Evolutionary conservation across 768 basidiomycete genomes (phyloP).

Genomic region (Panaeolus cyanescens): DNA sequence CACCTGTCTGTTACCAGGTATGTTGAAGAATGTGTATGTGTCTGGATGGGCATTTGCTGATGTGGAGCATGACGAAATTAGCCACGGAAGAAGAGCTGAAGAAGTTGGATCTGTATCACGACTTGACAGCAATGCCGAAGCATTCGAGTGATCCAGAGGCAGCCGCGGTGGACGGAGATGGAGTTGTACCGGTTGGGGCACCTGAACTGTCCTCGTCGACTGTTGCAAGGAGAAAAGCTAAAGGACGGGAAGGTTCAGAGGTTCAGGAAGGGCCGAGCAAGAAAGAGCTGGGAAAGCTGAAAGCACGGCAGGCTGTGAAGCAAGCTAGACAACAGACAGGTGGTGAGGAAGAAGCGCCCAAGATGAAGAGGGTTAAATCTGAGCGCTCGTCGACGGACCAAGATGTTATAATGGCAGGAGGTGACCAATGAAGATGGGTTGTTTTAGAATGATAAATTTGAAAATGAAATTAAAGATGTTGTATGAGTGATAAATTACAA

Average conservation of each 20-base stretch:
- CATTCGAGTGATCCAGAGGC: conserved; percentile 34
- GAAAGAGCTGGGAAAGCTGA: conserved; percentile 51
- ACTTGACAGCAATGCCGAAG: conserved; percentile 63
- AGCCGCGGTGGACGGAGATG: conserved; percentile 5
- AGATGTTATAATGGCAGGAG: conserved; percentile 21
- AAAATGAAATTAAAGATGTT: not conserved
- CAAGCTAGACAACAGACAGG: not conserved
- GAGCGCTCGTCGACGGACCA: conserved; percentile 16
- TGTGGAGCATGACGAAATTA: conserved; percentile 20
- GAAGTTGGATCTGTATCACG: conserved; percentile 60
- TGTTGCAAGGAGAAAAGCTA: conserved; percentile 8
- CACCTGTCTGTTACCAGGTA: conserved; percentile 48
- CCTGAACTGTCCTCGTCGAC: conserved; percentile 24
- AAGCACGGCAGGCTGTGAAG: conserved; percentile 24
- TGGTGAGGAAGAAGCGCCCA: conserved; percentile 29
- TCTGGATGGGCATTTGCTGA: not conserved
- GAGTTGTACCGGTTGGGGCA: conserved; percentile 21
- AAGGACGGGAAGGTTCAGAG: conserved; percentile 17
- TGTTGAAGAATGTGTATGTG: not conserved
- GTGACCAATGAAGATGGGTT: not conserved
- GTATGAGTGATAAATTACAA: not conserved
- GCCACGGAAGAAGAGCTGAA: conserved; percentile 52
- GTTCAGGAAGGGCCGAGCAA: conserved; percentile 35
- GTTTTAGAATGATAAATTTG: not conserved
- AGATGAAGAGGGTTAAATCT: conserved; percentile 37